Percentiles rank a stretch among this genome's conserved stretches.
Evolutionary conservation across 2,329 filamentous ascomycete genomes (phyloP).

Genomic region (Microdochium trichocladiopsis): DNA sequence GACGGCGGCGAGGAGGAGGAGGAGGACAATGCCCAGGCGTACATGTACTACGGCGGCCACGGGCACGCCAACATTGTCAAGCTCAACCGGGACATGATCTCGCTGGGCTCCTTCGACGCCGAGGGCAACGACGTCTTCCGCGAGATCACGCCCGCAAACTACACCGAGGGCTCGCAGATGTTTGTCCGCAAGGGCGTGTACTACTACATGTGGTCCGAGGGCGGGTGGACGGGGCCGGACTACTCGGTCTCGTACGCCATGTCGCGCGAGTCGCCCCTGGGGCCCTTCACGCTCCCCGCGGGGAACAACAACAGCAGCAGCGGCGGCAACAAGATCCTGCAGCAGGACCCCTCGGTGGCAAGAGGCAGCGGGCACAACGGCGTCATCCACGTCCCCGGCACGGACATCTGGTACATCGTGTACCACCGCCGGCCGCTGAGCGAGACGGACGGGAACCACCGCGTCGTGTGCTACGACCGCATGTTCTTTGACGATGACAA

Average conservation of each 20-base stretch:
- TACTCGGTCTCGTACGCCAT: constrained; percentile 37
- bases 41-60: constrained; percentile 36
- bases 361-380: constrained; percentile 32
- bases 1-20: constrained; percentile 22
- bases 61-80: constrained; percentile 33
- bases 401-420: constrained; percentile 34
- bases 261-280: constrained; percentile 24
- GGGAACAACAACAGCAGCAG: constrained; percentile 9
- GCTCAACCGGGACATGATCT: constrained; percentile 34
- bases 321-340: constrained; percentile 19
- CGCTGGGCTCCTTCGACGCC: constrained; percentile 31
- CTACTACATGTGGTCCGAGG: constrained; percentile 37
- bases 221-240: constrained; percentile 36
- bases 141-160: constrained; percentile 38
- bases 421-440: constrained; percentile 37
- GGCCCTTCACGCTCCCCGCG: constrained; percentile 30
- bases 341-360: constrained; percentile 23
- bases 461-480: constrained; percentile 37
- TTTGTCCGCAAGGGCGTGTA: constrained; percentile 31
- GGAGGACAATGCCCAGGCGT: too few relatives aligned
- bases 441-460: constrained; percentile 36
- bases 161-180: constrained; percentile 36
- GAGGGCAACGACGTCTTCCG: constrained; percentile 13
- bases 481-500: constrained; percentile 37
- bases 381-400: constrained; percentile 27